Evolutionary conservation across 768 basidiomycete species (phyloP).

Genomic region (Paxillus rubicundulus): DNA sequence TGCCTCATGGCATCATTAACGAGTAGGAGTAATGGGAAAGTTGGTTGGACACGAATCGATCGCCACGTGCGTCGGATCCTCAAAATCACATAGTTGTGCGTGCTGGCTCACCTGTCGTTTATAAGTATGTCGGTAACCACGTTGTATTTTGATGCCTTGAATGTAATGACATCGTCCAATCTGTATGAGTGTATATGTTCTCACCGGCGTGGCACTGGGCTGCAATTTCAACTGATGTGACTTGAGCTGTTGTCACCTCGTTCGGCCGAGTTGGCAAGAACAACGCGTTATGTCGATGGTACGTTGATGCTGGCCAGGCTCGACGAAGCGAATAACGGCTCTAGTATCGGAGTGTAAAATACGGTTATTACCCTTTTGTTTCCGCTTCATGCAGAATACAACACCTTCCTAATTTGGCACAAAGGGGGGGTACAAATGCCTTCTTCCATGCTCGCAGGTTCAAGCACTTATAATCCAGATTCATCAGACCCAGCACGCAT

Average conservation of each 20-base stretch:
- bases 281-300: not conserved
- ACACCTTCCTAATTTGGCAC: constrained; percentile 31
- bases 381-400: constrained; percentile 22
- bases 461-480: constrained; percentile 14
- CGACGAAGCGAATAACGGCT: not conserved
- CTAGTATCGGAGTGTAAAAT: not conserved
- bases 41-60: constrained; percentile 23
- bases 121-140: not conserved
- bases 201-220: too few relatives aligned
- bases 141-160: not conserved
- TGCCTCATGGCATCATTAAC: constrained; percentile 14
- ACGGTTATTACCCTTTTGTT: constrained; percentile 25
- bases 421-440: constrained; percentile 17
- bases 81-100: constrained; percentile 6
- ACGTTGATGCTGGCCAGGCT: constrained; percentile 1
- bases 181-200: not conserved
- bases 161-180: not conserved
- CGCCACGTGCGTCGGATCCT: constrained; percentile 31
- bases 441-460: constrained; percentile 9
- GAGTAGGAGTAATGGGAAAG: constrained; percentile 8
- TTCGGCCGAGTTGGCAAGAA: not conserved
- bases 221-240: too few relatives aligned
- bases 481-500: constrained; percentile 4
- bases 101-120: constrained; percentile 16
- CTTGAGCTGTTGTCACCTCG: not conserved